Conservation (phyloP, 1,139 yeast species). For the Yamadazyma dendronema region DNA sequence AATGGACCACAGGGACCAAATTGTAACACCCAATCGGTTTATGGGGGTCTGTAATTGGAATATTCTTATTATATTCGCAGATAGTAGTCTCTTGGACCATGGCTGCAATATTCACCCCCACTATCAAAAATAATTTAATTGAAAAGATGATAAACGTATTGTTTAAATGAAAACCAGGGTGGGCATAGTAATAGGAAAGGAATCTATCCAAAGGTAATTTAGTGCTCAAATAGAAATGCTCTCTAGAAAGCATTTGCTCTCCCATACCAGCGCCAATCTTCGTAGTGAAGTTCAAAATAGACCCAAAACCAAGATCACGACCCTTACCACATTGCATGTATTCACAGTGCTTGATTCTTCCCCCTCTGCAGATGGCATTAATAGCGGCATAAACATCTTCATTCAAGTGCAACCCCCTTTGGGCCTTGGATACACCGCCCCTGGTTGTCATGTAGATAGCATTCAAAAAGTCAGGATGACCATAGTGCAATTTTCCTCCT, state of each 20-base stretch:
- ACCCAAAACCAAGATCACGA: constrained; percentile 53
- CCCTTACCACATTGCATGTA: constrained; percentile 60
- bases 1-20: constrained; percentile 47
- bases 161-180: constrained; percentile 56
- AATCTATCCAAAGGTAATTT: constrained; percentile 51
- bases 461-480: constrained; percentile 56
- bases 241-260: constrained; percentile 54
- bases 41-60: constrained; percentile 49
- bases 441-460: constrained; percentile 51
- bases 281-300: constrained; percentile 52
- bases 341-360: constrained; percentile 55
- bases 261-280: constrained; percentile 63
- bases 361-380: constrained; percentile 52
- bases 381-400: constrained; percentile 60
- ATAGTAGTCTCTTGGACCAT: constrained; percentile 42
- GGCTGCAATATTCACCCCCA: constrained; percentile 48
- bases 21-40: constrained; percentile 47
- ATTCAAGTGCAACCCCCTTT: constrained; percentile 52
- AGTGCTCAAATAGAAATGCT: constrained; percentile 49
- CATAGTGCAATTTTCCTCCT: constrained; percentile 56
- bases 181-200: constrained; percentile 54
- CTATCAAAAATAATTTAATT: constrained; percentile 44
- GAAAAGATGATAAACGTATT: constrained; percentile 51
- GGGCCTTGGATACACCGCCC: constrained; percentile 58
- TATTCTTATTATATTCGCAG: constrained; percentile 44